Percentiles rank a stretch among this genome's conserved stretches.
Evolutionary conservation across 2,329 filamentous ascomycete genomes (phyloP).

Genomic region (Dactylellina parvicollis): DNA sequence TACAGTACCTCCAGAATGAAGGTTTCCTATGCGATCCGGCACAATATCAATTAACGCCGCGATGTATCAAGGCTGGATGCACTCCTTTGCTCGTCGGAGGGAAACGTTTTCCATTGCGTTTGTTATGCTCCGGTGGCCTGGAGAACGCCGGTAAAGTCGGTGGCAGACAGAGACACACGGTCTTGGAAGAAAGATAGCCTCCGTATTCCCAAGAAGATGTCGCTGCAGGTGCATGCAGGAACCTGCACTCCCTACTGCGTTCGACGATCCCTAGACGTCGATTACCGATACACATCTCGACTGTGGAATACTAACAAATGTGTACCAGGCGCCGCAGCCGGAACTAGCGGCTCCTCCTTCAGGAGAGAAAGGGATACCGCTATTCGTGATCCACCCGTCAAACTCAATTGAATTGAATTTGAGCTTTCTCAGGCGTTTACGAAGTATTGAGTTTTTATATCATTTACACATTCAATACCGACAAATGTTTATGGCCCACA

Average conservation of each 20-base stretch:
- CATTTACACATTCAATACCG: background rate
- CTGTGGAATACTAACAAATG: background rate
- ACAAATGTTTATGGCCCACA: background rate
- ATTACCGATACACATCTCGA: conserved; percentile 26
- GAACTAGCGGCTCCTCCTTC: background rate
- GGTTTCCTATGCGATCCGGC: conserved; percentile 26
- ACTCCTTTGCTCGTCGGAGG: conserved; percentile 26
- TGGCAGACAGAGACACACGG: conserved; percentile 30
- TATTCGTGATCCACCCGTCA: background rate
- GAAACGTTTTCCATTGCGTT: background rate
- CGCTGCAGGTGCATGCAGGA: conserved; percentile 23
- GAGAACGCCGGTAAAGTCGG: background rate
- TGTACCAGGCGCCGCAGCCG: background rate
- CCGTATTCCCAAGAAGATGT: conserved; percentile 8
- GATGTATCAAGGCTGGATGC: conserved; percentile 8
- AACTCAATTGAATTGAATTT: too few relatives aligned
- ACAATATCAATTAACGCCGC: conserved; percentile 35
- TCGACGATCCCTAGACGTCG: conserved; percentile 1
- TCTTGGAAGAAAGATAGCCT: conserved; percentile 4
- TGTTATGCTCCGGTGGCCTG: background rate
- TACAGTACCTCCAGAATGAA: conserved; percentile 35
- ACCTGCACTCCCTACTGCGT: conserved; percentile 7
- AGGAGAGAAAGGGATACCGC: background rate
- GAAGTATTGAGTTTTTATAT: background rate
- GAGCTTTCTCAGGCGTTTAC: too few relatives aligned